A percentile compares a stretch with the other conserved stretches of the same genome.
Evolutionary conservation across 768 basidiomycete genomes (phyloP).

Genomic region (Stropharia rugosoannulata): DNA sequence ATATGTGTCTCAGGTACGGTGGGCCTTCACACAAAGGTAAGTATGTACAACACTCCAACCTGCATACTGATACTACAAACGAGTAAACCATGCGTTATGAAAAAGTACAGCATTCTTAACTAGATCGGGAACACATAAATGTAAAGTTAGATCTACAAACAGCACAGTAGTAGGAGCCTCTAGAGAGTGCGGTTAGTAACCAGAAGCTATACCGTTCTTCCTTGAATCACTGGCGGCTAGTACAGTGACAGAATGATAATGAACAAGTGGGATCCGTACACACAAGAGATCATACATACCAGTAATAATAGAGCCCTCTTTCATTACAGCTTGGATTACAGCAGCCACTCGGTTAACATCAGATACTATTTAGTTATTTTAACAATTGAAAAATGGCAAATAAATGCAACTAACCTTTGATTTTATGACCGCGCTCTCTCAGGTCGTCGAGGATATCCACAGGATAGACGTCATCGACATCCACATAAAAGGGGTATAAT

Average conservation of each 20-base stretch:
- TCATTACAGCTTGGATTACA: conserved; percentile 71
- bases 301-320: conserved; percentile 53
- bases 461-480: conserved; percentile 64
- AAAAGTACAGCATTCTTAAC: too few species aligned
- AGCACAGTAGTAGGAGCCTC: not conserved
- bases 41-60: too few species aligned
- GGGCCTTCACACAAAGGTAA: too few species aligned
- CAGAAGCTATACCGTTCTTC: conserved; percentile 90
- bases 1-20: too few species aligned
- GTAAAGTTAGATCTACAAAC: not conserved
- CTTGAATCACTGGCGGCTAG: conserved; percentile 87
- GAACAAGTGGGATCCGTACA: not conserved
- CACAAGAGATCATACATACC: conserved; percentile 42
- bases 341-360: conserved; percentile 73
- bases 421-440: conserved; percentile 62
- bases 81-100: too few species aligned
- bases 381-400: not conserved
- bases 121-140: not conserved
- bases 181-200: conserved; percentile 43
- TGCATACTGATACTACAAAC: too few species aligned
- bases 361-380: conserved; percentile 35
- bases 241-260: not conserved
- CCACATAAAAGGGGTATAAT: conserved; percentile 64
- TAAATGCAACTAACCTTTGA: conserved; percentile 48
- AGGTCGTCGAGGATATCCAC: conserved; percentile 55